Percentiles rank a stretch among this genome's conserved stretches.
phyloP scores from a whole-genome alignment of 176 grass and related monocot species.

The Pontederia paniculata region DNA sequence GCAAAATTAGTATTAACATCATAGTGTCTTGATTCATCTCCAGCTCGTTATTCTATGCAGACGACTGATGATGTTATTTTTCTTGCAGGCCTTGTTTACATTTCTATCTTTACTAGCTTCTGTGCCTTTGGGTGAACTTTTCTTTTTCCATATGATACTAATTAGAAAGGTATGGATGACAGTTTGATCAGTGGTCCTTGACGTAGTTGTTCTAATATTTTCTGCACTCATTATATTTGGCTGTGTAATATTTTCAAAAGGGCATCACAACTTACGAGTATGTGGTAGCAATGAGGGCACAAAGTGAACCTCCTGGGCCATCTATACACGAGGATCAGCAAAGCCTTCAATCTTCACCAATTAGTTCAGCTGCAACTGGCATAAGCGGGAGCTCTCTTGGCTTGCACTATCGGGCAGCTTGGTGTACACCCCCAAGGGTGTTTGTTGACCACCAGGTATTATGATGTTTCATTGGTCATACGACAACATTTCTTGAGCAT shows the following conservation, averaged over 20 bases:
- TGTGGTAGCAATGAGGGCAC: constrained; percentile 20
- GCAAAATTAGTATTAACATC: too few species aligned
- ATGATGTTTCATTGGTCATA: background rate
- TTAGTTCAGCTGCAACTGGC: constrained; percentile 18
- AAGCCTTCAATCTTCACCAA: constrained; percentile 19
- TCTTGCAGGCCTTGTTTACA: constrained; percentile 15
- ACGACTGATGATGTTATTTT: background rate
- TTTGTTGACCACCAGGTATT: constrained; percentile 18
- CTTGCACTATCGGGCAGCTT: constrained; percentile 17
- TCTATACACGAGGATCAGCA: constrained; percentile 16
- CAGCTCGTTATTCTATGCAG: background rate
- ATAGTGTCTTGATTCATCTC: too few species aligned
- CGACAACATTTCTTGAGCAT: background rate
- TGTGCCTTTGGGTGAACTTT: constrained; percentile 21
- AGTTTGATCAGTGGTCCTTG: background rate
- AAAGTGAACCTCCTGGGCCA: constrained; percentile 15
- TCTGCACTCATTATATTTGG: background rate
- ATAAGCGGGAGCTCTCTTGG: constrained; percentile 16
- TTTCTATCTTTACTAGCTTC: constrained; percentile 19
- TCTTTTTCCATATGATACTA: constrained; percentile 25
- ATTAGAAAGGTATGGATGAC: constrained; percentile 17
- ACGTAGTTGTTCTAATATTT: background rate
- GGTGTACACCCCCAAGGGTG: constrained; percentile 20
- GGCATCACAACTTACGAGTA: constrained; percentile 23
- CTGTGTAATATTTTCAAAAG: background rate